These are phyloP conservation scores for Fraxinus albicans DNA, from an alignment of 305 asterid genomes.

Conservation along the genomic window DNA sequence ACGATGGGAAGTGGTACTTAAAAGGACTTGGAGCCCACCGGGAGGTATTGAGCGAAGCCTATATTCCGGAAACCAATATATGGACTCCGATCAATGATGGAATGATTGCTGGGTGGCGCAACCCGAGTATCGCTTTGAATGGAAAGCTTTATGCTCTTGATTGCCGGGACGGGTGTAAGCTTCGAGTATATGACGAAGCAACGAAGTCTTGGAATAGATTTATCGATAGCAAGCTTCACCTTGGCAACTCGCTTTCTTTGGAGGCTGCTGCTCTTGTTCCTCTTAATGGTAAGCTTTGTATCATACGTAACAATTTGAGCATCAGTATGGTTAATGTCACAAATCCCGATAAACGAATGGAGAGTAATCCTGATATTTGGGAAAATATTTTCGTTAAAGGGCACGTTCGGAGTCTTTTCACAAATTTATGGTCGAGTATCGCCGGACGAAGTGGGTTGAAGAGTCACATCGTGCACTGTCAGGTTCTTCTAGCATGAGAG, in stretches of 20 bases:
- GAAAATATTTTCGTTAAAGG: conserved; percentile 78
- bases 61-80: conserved; percentile 58
- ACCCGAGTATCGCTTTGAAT: conserved; percentile 67
- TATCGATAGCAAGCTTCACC: conserved; percentile 83
- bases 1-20: conserved; percentile 78
- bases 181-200: conserved; percentile 68
- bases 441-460: conserved; percentile 91
- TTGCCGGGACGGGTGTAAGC: conserved; percentile 91
- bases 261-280: conserved; percentile 97
- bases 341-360: conserved; percentile 59
- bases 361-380: conserved; percentile 49
- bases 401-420: conserved; percentile 65
- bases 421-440: conserved; percentile 86
- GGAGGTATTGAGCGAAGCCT: conserved; percentile 85
- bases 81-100: conserved; percentile 77
- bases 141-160: conserved; percentile 93
- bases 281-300: conserved; percentile 88
- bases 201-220: conserved; percentile 29
- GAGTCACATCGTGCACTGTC: conserved; percentile 97
- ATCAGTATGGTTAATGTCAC: conserved; percentile 82
- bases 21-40: conserved; percentile 94
- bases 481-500: conserved; percentile 86
- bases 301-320: conserved; percentile 91
- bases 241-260: conserved; percentile 76
- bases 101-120: conserved; percentile 52